Evolutionary conservation across 2,329 filamentous ascomycete genomes (phyloP), one percentile per base, ranked within the genome.

Genomic region (Neocatenulostroma microsporum): DNA sequence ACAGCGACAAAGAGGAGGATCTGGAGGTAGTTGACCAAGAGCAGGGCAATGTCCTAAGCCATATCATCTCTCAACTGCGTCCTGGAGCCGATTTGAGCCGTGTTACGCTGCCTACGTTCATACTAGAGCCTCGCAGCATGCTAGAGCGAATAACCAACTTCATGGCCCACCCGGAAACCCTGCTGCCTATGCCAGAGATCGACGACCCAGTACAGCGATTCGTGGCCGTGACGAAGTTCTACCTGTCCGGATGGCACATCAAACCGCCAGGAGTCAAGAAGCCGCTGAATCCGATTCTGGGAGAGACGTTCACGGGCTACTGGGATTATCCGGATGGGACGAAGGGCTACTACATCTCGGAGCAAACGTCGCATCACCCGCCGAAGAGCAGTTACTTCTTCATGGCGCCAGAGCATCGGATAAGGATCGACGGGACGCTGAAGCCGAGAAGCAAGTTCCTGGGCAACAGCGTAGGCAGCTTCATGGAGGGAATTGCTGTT

Each of bases 381-480:
- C 91, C 91, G 19, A 98, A 98, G 67, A 96, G 89, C 30, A 94
- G 87, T 64, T 98, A 98, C 68, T 98, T 98, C 62, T 98, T 94
- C 67, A 88, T 94, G 80, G 88, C 85, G 0, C 91, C 91, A 2
- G 80, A 94, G 37, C 86, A 96, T 57, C 70, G 93, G 56, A 94
- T 98, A 50, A 79, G 91, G 39, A 94, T 98, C 53, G 91, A 98
- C 55, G 91, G 91, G 14, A 94, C 86, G 3, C 70, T 98, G 49
- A 96, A 96, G 61, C 91, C 91, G 2, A 76, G 88, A 51, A 95
- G 88, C 64, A 93, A 82, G 57, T 98, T 98, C 56, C 66, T 98
- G 26, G 91, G 91, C 34, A 98, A 98, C 64, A 98, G 91, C 3
- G 91, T 91, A 1, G 91, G 89, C 26, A 96, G 89, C 64, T 71